Conservation (phyloP, 2,329 filamentous ascomycete species). For the Phyllosticta citribraziliensis region DNA sequence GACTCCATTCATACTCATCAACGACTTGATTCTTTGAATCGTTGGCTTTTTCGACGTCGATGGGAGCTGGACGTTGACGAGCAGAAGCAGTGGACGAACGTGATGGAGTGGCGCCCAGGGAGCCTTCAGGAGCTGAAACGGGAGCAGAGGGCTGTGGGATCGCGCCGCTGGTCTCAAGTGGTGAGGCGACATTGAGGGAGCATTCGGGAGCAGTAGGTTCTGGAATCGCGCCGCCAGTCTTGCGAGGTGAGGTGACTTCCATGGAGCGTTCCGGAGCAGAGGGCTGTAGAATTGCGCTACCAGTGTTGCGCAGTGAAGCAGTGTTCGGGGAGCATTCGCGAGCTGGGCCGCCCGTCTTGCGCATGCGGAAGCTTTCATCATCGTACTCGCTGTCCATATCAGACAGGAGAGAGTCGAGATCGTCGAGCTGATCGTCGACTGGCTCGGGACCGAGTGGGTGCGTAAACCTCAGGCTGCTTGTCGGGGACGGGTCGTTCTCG, state of each 20-base stretch:
- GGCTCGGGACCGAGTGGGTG: constrained; percentile 6
- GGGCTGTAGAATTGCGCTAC: neutral
- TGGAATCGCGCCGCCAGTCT: neutral
- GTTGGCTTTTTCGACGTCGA: neutral
- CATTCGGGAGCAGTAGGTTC: too few species aligned
- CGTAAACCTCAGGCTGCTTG: neutral
- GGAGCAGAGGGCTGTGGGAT: too few species aligned
- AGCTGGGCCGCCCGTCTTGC: constrained; percentile 1
- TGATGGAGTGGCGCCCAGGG: neutral
- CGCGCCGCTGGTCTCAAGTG: neutral
- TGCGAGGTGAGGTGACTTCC: too few species aligned
- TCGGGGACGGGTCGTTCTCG: neutral
- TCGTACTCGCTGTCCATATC: neutral
- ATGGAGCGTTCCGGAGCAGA: neutral
- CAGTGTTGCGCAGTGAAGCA: neutral
- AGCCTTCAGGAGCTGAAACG: too few species aligned
- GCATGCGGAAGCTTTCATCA: constrained; percentile 1
- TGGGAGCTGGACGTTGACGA: neutral
- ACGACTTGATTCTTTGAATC: neutral
- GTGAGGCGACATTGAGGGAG: neutral
- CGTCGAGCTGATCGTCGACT: constrained; percentile 5
- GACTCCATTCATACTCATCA: neutral
- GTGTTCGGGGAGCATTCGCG: neutral
- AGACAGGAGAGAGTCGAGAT: neutral
- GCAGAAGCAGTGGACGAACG: neutral